phyloP scores from a whole-genome alignment of 108 stramenopile species.

The Cyclostephanos tholiformis region DNA sequence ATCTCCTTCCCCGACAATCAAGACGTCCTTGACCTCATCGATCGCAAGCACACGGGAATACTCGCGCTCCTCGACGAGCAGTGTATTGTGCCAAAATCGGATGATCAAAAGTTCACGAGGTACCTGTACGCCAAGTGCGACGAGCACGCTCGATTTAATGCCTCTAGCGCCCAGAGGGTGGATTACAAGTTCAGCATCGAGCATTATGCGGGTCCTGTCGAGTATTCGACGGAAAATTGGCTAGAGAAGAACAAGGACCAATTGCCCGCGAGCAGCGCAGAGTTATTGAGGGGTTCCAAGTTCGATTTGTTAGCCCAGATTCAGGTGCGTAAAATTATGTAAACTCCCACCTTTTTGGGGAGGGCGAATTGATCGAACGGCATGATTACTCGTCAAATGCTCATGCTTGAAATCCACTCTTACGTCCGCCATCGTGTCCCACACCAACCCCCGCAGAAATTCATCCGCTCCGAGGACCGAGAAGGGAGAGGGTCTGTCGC shows the following conservation, averaged over 20 bases:
- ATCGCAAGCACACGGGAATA: slow-evolving; percentile 90
- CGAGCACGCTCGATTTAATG: slow-evolving; percentile 69
- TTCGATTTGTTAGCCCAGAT: slow-evolving; percentile 67
- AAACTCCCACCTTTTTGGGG: too few species aligned
- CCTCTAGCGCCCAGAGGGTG: slow-evolving; percentile 69
- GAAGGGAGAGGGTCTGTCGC: slow-evolving; percentile 77
- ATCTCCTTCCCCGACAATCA: slow-evolving; percentile 98
- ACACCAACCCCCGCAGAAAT: slow-evolving; percentile 14
- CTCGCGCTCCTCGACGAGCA: slow-evolving; percentile 93
- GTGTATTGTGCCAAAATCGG: slow-evolving; percentile 89
- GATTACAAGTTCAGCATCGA: slow-evolving; percentile 84
- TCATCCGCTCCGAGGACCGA: slow-evolving; percentile 73
- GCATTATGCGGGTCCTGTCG: slow-evolving; percentile 91
- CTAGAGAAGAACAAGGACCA: slow-evolving; percentile 93
- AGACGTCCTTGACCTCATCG: slow-evolving; percentile 95
- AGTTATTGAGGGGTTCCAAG: slow-evolving; percentile 69
- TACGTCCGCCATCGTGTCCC: neutral
- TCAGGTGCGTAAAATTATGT: slow-evolving; percentile 10
- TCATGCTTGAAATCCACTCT: neutral
- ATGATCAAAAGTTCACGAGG: slow-evolving; percentile 88
- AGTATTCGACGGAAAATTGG: slow-evolving; percentile 84
- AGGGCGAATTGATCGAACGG: too few species aligned
- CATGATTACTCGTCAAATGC: neutral
- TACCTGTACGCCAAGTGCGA: slow-evolving; percentile 89
- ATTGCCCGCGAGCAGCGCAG: slow-evolving; percentile 68